Evolutionary conservation across 139 green algal species (phyloP).

Genomic region (Coccomyxa sp.): DNA sequence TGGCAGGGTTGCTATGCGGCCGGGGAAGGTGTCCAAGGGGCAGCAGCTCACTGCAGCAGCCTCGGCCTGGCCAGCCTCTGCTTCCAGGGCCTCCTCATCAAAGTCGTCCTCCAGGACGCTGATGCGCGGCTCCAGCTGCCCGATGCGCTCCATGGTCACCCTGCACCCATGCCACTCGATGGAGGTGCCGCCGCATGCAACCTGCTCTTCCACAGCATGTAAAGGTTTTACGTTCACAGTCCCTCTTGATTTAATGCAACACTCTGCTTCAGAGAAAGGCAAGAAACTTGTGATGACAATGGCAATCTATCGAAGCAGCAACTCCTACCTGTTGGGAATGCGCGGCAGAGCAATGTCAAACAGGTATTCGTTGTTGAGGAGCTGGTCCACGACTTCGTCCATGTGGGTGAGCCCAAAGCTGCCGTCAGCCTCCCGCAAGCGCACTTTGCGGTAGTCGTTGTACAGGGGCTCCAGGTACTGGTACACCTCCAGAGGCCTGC

Average conservation of each 20-base stretch:
- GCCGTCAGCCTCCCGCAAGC: slow-evolving; percentile 56
- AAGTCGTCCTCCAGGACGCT: slow-evolving; percentile 80
- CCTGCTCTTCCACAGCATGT: too few species aligned
- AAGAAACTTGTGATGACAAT: neutral
- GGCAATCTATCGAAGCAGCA: neutral
- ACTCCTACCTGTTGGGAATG: slow-evolving; percentile 59
- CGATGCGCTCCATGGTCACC: slow-evolving; percentile 53
- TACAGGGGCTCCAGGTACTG: slow-evolving; percentile 96
- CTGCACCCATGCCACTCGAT: too few species aligned
- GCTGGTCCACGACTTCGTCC: slow-evolving; percentile 85
- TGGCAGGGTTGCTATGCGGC: neutral
- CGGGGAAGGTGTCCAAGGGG: neutral
- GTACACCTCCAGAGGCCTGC: slow-evolving; percentile 88
- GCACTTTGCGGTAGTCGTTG: slow-evolving; percentile 91
- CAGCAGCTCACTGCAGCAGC: neutral
- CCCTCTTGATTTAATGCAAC: neutral
- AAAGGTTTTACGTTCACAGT: neutral
- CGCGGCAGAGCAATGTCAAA: slow-evolving; percentile 92
- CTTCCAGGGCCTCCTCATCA: slow-evolving; percentile 45
- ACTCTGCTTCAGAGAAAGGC: neutral
- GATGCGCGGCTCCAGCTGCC: slow-evolving; percentile 63
- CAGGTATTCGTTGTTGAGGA: slow-evolving; percentile 87
- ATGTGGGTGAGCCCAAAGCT: slow-evolving; percentile 72
- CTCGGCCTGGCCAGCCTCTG: slow-evolving; percentile 3
- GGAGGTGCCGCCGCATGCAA: neutral